These are phyloP conservation scores for Eucalyptus marginata DNA, from an alignment of 345 rosid species.

Conservation along the genomic window DNA sequence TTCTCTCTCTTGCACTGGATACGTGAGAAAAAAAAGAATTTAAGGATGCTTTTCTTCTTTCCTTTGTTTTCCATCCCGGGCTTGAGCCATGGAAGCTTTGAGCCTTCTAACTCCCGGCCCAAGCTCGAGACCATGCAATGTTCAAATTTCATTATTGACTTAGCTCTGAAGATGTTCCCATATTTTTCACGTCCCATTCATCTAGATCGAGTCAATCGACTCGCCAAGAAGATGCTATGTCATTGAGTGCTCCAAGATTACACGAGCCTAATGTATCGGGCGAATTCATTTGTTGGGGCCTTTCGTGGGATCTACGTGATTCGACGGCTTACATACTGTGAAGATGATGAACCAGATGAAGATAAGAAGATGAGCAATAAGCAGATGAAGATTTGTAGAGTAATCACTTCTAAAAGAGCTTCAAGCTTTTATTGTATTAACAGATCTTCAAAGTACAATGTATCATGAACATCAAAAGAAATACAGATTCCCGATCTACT, in stretches of 20 bases:
- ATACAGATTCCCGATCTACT: too few species aligned
- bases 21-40: neutral
- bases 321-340: fast-evolving
- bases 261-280: neutral
- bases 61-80: neutral
- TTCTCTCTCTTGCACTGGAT: neutral
- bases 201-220: neutral
- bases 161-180: too few species aligned
- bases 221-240: neutral
- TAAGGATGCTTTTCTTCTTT: neutral
- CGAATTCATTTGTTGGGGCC: neutral
- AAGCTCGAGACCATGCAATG: neutral
- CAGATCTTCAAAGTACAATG: too few species aligned
- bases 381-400: too few species aligned
- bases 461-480: too few species aligned
- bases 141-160: too few species aligned
- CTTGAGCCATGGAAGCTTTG: neutral
- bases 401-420: too few species aligned
- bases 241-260: neutral
- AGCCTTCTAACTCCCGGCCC: neutral
- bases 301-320: neutral
- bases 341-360: too few species aligned
- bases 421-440: too few species aligned
- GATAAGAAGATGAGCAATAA: too few species aligned
- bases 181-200: neutral